phyloP scores from a whole-genome alignment of 345 rosid species.

The Trapa bicornis region DNA sequence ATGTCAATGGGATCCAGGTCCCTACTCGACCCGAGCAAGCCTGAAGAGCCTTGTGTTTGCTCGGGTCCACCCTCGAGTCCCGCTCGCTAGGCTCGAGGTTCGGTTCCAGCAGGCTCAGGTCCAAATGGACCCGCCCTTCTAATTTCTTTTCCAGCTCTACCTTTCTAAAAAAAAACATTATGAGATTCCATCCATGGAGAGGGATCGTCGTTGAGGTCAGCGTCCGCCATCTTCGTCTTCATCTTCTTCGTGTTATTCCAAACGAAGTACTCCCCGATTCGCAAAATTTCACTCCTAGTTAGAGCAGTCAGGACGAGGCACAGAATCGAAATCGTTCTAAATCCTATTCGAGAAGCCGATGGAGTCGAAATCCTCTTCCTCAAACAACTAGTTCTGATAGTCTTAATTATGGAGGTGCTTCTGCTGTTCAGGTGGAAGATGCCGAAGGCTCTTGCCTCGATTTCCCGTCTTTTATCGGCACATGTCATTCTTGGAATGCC shows the following conservation, averaged over 20 bases:
- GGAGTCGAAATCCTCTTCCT: background rate
- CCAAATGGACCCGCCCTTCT: too few species aligned
- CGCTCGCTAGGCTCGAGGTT: too few species aligned
- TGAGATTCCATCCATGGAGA: background rate
- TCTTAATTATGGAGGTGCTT: background rate
- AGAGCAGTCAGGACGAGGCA: background rate
- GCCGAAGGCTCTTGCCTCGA: slow-evolving; percentile 2
- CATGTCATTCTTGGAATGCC: slow-evolving; percentile 75
- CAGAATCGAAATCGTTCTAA: background rate
- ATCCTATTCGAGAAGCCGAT: slow-evolving; percentile 5
- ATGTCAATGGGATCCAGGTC: too few species aligned
- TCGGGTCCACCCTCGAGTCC: too few species aligned
- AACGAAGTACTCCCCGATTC: background rate
- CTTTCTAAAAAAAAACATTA: too few species aligned
- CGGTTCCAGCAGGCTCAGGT: too few species aligned
- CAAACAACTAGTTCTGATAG: background rate
- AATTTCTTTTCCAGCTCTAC: too few species aligned
- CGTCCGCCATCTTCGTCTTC: background rate
- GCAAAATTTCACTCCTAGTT: background rate
- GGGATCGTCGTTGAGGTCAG: background rate
- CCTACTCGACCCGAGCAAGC: too few species aligned
- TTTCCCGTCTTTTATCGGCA: slow-evolving; percentile 32
- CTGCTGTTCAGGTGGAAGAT: background rate
- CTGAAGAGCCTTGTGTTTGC: too few species aligned
- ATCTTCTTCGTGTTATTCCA: slow-evolving; percentile 8